phyloP scores from a whole-genome alignment of 2,329 filamentous ascomycete genomes.

The Blumeria hordei region DNA sequence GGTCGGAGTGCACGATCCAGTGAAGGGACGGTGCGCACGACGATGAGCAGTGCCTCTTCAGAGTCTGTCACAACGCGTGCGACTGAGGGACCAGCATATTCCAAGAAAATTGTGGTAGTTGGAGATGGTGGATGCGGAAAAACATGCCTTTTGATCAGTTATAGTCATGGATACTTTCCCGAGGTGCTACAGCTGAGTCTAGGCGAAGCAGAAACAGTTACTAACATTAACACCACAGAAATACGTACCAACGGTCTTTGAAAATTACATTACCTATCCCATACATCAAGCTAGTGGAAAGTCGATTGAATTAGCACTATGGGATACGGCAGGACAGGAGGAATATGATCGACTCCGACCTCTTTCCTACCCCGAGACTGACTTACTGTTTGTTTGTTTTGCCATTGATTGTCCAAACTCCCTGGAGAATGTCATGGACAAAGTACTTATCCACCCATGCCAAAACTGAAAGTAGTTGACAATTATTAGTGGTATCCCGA shows the following conservation, averaged over 20 bases:
- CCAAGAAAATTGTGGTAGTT: constrained; percentile 98
- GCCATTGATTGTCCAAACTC: constrained; percentile 98
- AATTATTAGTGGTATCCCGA: constrained; percentile 77
- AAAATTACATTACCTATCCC: constrained; percentile 98
- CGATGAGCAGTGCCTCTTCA: constrained; percentile 46
- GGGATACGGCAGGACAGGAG: constrained; percentile 96
- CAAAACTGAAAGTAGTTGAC: not conserved
- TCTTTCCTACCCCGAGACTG: constrained; percentile 91
- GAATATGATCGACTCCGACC: constrained; percentile 93
- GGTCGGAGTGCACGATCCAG: constrained; percentile 32
- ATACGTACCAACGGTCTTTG: constrained; percentile 98
- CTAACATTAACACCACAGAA: constrained; percentile 33
- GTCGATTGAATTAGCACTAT: constrained; percentile 85
- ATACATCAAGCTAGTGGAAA: constrained; percentile 72
- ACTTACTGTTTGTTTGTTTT: constrained; percentile 95
- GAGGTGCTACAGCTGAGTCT: constrained; percentile 37
- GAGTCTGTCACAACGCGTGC: constrained; percentile 63
- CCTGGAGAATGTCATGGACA: constrained; percentile 94
- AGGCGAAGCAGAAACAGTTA: constrained; percentile 1
- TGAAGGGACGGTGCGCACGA: constrained; percentile 76
- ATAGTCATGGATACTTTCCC: constrained; percentile 95
- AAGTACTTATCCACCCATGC: constrained; percentile 33
- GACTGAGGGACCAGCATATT: constrained; percentile 79
- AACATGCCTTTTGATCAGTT: constrained; percentile 95
- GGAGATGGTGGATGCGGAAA: constrained; percentile 96